Evolutionary conservation across 2,329 filamentous ascomycete species (phyloP).

Genomic region (Xylariaceae sp.): DNA sequence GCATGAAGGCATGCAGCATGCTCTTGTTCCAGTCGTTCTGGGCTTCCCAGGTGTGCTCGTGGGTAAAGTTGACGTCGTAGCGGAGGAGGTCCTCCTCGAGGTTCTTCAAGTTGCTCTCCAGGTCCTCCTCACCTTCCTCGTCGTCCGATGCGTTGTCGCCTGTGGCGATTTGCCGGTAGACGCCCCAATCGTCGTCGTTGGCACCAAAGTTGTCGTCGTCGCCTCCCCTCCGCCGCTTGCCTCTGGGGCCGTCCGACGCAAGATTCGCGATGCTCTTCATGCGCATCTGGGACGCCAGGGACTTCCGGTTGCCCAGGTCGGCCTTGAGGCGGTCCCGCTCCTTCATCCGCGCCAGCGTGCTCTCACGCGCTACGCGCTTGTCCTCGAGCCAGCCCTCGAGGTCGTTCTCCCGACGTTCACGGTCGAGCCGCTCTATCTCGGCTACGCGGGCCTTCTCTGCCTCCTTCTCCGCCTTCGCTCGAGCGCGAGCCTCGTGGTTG

Average conservation of each 20-base stretch:
- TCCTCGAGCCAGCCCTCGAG: constrained; percentile 84
- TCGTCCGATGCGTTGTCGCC: constrained; percentile 77
- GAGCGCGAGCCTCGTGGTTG: constrained; percentile 84
- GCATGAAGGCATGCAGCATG: constrained; percentile 82
- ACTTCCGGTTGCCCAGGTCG: constrained; percentile 94
- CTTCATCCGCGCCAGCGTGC: constrained; percentile 78
- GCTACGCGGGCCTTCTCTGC: constrained; percentile 79
- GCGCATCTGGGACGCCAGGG: constrained; percentile 88
- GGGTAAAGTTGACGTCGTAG: constrained; percentile 84
- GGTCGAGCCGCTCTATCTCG: constrained; percentile 79
- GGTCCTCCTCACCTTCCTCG: constrained; percentile 87
- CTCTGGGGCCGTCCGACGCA: constrained; percentile 79
- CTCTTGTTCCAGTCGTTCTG: constrained; percentile 95
- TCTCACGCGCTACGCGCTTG: constrained; percentile 67
- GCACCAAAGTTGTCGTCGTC: constrained; percentile 97
- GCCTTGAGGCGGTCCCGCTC: constrained; percentile 90
- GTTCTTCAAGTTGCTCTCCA: constrained; percentile 65
- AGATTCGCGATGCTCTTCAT: constrained; percentile 99
- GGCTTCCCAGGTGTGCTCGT: constrained; percentile 86
- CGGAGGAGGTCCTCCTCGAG: constrained; percentile 82
- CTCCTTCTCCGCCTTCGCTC: constrained; percentile 96
- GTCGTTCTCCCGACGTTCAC: constrained; percentile 77
- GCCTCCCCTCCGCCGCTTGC: constrained; percentile 79
- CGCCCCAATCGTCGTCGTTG: constrained; percentile 96
- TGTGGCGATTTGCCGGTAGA: constrained; percentile 88